Evolutionary conservation across 2,329 filamentous ascomycete species (phyloP).

Genomic region (Aspergillus sp.): DNA sequence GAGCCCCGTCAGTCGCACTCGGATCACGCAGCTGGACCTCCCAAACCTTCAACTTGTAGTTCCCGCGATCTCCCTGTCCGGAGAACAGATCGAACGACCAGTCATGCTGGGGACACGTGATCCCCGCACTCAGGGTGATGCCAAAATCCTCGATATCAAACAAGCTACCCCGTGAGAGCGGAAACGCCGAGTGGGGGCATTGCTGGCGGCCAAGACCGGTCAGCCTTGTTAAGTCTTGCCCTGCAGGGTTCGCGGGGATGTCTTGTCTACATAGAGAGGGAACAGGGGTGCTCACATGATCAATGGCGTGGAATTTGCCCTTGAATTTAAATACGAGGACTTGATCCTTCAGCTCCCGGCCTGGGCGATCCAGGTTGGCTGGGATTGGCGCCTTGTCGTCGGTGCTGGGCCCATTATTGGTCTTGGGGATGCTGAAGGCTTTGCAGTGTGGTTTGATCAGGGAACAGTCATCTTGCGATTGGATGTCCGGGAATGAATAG

Average conservation of each 20-base stretch:
- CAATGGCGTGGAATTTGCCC: conserved; percentile 65
- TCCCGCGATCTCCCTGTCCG: conserved; percentile 61
- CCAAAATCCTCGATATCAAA: conserved; percentile 76
- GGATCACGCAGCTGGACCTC: conserved; percentile 57
- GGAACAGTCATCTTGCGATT: conserved; percentile 36
- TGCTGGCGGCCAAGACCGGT: conserved; percentile 40
- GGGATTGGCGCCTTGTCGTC: conserved; percentile 25
- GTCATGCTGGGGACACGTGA: conserved; percentile 67
- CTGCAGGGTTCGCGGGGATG: no score
- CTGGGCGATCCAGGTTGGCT: conserved; percentile 34
- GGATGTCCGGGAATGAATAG: conserved; percentile 58
- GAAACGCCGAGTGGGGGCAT: conserved; percentile 68
- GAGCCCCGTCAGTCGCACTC: neutral
- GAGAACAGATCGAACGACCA: conserved; percentile 71
- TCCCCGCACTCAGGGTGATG: conserved; percentile 47
- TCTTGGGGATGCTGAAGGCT: conserved; percentile 53
- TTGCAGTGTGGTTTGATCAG: conserved; percentile 58
- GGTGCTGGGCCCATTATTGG: conserved; percentile 29
- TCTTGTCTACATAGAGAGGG: no score
- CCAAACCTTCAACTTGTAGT: conserved; percentile 63
- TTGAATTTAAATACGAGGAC: conserved; percentile 66
- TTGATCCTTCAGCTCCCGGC: conserved; percentile 53
- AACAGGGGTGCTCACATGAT: conserved; percentile 54
- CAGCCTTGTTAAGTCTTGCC: no score
- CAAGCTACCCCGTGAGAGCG: conserved; percentile 60